Conservation (phyloP, 148 eudicot genomes). For the Silene conica region DNA sequence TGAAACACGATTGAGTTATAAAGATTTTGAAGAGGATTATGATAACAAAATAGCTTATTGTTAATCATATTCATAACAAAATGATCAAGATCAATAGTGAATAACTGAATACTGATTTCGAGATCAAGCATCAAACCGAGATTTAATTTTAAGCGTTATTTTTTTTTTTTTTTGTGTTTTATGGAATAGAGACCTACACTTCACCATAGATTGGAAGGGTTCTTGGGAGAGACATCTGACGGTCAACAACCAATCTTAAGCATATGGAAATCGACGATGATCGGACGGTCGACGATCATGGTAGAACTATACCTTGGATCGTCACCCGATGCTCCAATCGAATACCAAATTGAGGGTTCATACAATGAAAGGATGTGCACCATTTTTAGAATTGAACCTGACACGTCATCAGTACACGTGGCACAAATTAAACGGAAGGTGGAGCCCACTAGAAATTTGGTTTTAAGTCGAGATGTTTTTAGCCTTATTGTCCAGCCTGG, state of each 20-base stretch:
- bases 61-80: too few relatives aligned
- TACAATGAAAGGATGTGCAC: conserved; percentile 30
- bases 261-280: conserved; percentile 24
- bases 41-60: too few relatives aligned
- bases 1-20: too few relatives aligned
- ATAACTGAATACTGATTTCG: too few relatives aligned
- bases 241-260: conserved; percentile 17
- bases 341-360: conserved; percentile 26
- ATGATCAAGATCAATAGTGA: too few relatives aligned
- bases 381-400: conserved; percentile 12
- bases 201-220: conserved; percentile 30
- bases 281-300: conserved; percentile 26
- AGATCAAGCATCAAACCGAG: too few relatives aligned
- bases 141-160: too few relatives aligned
- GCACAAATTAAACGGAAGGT: conserved; percentile 23
- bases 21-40: too few relatives aligned
- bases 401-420: background rate
- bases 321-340: background rate
- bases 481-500: conserved; percentile 24
- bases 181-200: conserved; percentile 24
- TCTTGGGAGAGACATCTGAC: conserved; percentile 23
- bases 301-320: conserved; percentile 12
- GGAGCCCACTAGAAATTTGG: conserved; percentile 24
- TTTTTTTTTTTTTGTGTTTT: background rate
- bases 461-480: conserved; percentile 28